phyloP scores from a whole-genome alignment of 1,284 basidiomycete species.

The Afroboletus lepidellus region DNA sequence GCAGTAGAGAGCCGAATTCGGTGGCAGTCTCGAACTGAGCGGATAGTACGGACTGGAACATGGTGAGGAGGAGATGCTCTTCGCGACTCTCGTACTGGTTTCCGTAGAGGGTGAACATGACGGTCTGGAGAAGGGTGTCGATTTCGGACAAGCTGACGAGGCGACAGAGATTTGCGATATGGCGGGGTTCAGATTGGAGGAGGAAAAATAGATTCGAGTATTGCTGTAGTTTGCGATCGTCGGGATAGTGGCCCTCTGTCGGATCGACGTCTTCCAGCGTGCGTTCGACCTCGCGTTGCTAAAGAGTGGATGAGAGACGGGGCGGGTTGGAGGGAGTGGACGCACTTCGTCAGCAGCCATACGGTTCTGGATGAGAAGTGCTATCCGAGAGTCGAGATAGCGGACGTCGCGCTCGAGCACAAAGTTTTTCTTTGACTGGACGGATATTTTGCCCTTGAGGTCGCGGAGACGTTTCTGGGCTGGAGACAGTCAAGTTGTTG shows the following conservation, averaged over 20 bases:
- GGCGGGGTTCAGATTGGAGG: constrained; percentile 94
- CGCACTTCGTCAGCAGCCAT: constrained; percentile 94
- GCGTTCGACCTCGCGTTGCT: constrained; percentile 92
- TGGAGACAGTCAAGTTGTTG: too few species aligned
- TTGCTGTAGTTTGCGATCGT: constrained; percentile 91
- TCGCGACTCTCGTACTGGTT: constrained; percentile 99
- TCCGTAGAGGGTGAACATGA: constrained; percentile 99
- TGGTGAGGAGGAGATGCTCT: constrained; percentile 96
- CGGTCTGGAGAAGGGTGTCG: constrained; percentile 97
- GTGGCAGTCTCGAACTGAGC: constrained; percentile 98
- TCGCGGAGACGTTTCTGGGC: constrained; percentile 96
- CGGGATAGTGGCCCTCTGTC: constrained; percentile 85
- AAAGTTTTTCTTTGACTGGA: constrained; percentile 99
- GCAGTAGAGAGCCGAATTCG: constrained; percentile 94
- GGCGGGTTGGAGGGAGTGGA: constrained; percentile 11
- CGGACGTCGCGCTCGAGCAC: constrained; percentile 97
- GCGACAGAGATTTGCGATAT: constrained; percentile 95
- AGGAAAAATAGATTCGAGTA: constrained; percentile 99
- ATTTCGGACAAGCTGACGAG: constrained; percentile 96
- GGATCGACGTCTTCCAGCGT: constrained; percentile 94
- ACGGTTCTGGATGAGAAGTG: constrained; percentile 95
- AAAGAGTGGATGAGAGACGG: constrained; percentile 18
- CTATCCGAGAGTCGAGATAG: constrained; percentile 97
- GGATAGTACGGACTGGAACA: constrained; percentile 98
- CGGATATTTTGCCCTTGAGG: constrained; percentile 95